phyloP scores from a whole-genome alignment of 2,329 filamentous ascomycete genomes.

The Fusarium sp. region DNA sequence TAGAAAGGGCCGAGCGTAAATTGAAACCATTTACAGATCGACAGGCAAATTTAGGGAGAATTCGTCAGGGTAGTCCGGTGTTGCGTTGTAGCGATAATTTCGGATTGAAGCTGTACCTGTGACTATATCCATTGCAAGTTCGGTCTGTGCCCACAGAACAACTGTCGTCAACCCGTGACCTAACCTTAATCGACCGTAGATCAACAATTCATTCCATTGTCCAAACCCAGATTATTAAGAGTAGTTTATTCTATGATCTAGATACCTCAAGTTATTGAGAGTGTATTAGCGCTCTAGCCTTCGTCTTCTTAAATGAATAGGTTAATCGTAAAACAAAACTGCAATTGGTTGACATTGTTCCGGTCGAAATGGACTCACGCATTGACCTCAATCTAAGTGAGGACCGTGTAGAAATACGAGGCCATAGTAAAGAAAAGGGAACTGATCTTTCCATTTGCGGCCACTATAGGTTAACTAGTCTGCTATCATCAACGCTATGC shows the following conservation, averaged over 20 bases:
- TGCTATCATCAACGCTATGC: background rate
- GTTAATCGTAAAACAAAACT: rapidly evolving
- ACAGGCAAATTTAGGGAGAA: rapidly evolving
- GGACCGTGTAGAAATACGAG: background rate
- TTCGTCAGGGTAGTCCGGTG: rapidly evolving
- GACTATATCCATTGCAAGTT: too few relatives aligned
- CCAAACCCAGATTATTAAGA: too few relatives aligned
- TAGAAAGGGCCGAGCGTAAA: background rate
- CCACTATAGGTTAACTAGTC: background rate
- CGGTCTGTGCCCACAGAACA: rapidly evolving
- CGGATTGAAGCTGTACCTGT: rapidly evolving
- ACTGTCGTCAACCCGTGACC: rapidly evolving
- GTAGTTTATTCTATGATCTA: too few relatives aligned
- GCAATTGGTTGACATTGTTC: rapidly evolving
- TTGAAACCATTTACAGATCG: background rate
- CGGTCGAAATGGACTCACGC: rapidly evolving
- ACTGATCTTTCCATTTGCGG: background rate
- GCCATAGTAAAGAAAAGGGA: rapidly evolving
- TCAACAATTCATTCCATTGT: too few relatives aligned
- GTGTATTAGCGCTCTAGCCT: too few relatives aligned
- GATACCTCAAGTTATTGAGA: too few relatives aligned
- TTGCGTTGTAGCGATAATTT: too few relatives aligned
- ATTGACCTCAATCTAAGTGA: background rate
- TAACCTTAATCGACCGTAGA: too few relatives aligned
- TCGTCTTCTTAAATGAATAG: rapidly evolving